A percentile compares a stretch with the other conserved stretches of the same genome.
These are phyloP conservation scores for Vicia faba DNA, from an alignment of 306 rosid genomes.

Conservation along the genomic window DNA sequence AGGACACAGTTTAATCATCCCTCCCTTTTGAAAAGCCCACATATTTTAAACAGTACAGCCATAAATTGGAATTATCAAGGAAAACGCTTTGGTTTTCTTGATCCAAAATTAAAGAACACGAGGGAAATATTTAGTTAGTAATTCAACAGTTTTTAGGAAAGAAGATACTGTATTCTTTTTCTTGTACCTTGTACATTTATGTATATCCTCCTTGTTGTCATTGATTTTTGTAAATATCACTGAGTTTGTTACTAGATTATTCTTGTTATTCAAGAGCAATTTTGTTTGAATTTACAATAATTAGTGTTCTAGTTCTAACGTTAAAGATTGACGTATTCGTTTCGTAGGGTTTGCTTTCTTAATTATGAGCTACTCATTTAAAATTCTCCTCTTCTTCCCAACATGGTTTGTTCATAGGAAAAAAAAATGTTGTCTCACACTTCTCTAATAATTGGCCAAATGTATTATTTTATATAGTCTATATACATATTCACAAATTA, in stretches of 20 bases:
- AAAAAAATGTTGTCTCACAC: too few relatives aligned
- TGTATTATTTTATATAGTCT: too few relatives aligned
- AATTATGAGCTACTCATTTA: too few relatives aligned
- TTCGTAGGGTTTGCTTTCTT: too few relatives aligned
- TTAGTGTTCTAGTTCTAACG: too few relatives aligned
- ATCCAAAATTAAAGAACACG: not conserved
- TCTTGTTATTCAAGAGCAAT: too few relatives aligned
- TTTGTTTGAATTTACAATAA: too few relatives aligned
- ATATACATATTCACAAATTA: too few relatives aligned
- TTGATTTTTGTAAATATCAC: not conserved
- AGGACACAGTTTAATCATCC: conserved; percentile 11
- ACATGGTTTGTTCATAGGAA: too few relatives aligned
- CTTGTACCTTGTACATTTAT: conserved; percentile 3
- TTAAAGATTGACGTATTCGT: too few relatives aligned
- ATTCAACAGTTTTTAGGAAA: not conserved
- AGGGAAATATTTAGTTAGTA: not conserved
- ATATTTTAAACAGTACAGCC: not conserved
- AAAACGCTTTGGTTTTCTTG: not conserved
- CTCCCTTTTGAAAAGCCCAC: not conserved
- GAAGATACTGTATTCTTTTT: not conserved
- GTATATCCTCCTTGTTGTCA: not conserved
- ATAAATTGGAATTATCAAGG: conserved; percentile 1
- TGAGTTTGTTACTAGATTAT: not conserved
- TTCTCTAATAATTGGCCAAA: too few relatives aligned
- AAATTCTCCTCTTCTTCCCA: too few relatives aligned